Evolutionary conservation across 441 rosid genomes (phyloP).

Genomic region (Populus tomentosa): DNA sequence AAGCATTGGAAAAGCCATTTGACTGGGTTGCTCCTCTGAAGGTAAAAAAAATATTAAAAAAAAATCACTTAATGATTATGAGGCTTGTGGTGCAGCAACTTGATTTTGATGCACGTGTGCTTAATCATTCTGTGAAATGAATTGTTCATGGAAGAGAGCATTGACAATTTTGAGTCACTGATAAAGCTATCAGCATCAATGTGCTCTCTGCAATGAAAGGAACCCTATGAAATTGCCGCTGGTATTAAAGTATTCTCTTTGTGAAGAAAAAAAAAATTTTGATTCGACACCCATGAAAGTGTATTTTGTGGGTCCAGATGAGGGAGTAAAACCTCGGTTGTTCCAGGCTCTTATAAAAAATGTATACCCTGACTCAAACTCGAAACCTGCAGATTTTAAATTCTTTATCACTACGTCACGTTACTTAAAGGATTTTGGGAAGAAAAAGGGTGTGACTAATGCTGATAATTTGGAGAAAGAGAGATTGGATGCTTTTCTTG

Average conservation of each 20-base stretch:
- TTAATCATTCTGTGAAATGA: neutral
- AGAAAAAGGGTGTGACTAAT: neutral
- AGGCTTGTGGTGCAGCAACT: neutral
- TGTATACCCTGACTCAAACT: too few species aligned
- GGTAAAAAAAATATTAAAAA: too few species aligned
- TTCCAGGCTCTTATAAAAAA: too few species aligned
- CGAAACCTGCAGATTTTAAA: too few species aligned
- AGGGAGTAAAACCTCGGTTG: too few species aligned
- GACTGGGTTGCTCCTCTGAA: too few species aligned
- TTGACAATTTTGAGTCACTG: too few species aligned
- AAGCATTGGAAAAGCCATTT: too few species aligned
- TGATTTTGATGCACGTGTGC: neutral
- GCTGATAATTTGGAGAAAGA: neutral
- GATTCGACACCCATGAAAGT: too few species aligned
- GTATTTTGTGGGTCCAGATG: too few species aligned
- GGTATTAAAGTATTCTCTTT: neutral
- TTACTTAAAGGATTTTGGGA: neutral
- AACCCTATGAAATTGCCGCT: neutral
- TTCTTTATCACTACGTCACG: too few species aligned
- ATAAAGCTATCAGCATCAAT: neutral
- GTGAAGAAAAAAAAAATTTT: neutral
- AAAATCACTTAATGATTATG: neutral
- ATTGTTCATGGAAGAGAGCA: neutral
- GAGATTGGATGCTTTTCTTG: slow-evolving; percentile 20
- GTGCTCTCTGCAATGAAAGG: neutral